These are phyloP conservation scores for Naganishia liquefaciens DNA, from an alignment of 1,284 basidiomycete species.

Conservation along the genomic window DNA sequence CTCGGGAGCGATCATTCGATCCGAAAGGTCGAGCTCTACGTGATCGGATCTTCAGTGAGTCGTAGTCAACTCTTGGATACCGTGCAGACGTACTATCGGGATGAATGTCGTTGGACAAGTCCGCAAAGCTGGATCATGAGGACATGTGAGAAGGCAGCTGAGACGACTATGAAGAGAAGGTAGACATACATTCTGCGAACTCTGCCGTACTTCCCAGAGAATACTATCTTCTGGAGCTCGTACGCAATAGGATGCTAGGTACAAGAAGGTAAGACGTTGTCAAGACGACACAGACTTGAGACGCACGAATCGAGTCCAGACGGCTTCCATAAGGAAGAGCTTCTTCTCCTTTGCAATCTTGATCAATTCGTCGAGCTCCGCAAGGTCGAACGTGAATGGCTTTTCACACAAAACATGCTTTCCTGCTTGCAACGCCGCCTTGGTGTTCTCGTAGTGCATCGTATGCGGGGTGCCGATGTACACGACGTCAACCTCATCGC, in stretches of 20 bases:
- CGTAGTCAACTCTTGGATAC: background rate
- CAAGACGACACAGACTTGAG: background rate
- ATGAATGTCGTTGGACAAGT: conserved; percentile 71
- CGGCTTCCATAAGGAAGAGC: conserved; percentile 79
- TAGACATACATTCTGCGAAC: conserved; percentile 44
- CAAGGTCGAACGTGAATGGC: conserved; percentile 57
- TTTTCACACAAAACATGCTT: conserved; percentile 90
- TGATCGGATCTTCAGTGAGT: background rate
- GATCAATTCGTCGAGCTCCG: conserved; percentile 63
- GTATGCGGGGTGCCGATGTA: conserved; percentile 89
- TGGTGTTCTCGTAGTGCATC: conserved; percentile 74
- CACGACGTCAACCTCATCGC: conserved; percentile 73
- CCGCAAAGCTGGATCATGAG: conserved; percentile 58
- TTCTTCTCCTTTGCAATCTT: conserved; percentile 71
- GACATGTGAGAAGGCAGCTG: background rate
- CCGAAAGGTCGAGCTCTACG: conserved; percentile 42
- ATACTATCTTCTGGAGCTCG: conserved; percentile 48
- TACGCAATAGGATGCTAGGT: conserved; percentile 51
- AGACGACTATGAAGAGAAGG: background rate
- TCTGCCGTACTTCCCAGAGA: conserved; percentile 50
- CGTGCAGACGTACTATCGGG: conserved; percentile 63
- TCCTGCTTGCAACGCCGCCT: conserved; percentile 72
- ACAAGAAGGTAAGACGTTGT: background rate
- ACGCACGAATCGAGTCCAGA: conserved; percentile 51
- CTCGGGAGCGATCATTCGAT: conserved; percentile 75